Evolutionary conservation across 768 basidiomycete species (phyloP).

Genomic region (Leccinum rimulosum): DNA sequence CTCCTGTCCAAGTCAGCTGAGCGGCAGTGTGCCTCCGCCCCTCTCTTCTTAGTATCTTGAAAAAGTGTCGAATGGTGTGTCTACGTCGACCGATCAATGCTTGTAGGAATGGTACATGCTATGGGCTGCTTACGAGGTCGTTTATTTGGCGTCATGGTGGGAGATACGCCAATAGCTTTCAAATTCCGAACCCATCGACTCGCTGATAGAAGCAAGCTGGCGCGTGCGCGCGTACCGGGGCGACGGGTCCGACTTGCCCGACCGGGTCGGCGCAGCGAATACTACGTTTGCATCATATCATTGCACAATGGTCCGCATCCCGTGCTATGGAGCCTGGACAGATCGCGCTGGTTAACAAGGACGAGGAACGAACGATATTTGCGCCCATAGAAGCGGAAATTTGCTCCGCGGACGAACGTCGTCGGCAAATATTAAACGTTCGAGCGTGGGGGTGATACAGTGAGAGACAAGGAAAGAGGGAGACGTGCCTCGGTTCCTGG

Average conservation of each 20-base stretch:
- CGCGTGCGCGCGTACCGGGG: neutral
- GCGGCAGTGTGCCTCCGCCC: neutral
- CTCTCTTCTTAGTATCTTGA: neutral
- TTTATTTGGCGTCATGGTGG: neutral
- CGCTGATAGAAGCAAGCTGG: neutral
- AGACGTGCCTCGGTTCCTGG: slow-evolving; percentile 9
- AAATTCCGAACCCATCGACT: neutral
- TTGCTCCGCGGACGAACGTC: slow-evolving; percentile 2
- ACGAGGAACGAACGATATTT: neutral
- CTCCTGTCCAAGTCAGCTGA: neutral
- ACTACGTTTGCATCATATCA: neutral
- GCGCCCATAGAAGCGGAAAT: neutral
- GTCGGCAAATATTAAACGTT: neutral
- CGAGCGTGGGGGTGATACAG: neutral
- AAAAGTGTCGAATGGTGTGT: neutral
- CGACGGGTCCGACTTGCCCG: neutral
- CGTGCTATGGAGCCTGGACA: neutral
- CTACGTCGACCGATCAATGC: neutral
- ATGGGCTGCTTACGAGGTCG: neutral
- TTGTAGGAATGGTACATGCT: neutral
- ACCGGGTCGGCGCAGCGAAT: neutral
- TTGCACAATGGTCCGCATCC: neutral
- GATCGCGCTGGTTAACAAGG: neutral
- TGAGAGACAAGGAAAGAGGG: neutral
- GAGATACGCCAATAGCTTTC: neutral